Conservation (phyloP, 1,284 basidiomycete genomes). For the Mycosarcoma mackinlayi region DNA sequence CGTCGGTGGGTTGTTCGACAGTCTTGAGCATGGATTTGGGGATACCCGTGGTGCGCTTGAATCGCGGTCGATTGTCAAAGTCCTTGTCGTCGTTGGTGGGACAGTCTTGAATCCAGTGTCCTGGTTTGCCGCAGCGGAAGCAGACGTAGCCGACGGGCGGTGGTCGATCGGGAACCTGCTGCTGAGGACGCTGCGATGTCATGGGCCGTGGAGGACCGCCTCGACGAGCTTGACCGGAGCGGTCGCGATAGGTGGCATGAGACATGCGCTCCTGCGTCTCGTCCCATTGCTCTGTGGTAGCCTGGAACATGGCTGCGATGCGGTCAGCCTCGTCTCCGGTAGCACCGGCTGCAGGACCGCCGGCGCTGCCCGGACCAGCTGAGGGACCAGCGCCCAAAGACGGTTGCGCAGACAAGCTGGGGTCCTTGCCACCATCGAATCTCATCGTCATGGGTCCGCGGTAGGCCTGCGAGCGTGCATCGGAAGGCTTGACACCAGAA, state of each 20-base stretch:
- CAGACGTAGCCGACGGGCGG: conserved; percentile 88
- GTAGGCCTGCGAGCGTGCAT: conserved; percentile 23
- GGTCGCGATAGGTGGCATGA: conserved; percentile 70
- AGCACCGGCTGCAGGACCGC: conserved; percentile 19
- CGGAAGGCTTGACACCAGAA: conserved; percentile 24
- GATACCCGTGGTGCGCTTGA: conserved; percentile 97
- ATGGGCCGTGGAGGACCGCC: conserved; percentile 55
- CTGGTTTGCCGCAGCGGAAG: conserved; percentile 94
- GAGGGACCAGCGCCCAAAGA: background rate
- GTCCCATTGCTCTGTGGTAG: conserved; percentile 90
- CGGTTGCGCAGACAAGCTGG: conserved; percentile 5
- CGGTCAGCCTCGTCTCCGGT: conserved; percentile 58
- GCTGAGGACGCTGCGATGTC: conserved; percentile 33
- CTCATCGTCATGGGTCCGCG: conserved; percentile 79
- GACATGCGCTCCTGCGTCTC: conserved; percentile 97
- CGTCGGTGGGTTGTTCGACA: conserved; percentile 76
- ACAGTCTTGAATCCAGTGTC: conserved; percentile 98
- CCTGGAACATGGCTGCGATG: conserved; percentile 94
- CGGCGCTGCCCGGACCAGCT: background rate
- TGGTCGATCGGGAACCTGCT: conserved; percentile 52
- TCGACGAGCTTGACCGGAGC: conserved; percentile 56
- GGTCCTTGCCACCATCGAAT: conserved; percentile 74
- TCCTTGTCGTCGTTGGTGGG: conserved; percentile 96
- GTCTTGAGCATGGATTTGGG: conserved; percentile 96
- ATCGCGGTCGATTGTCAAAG: conserved; percentile 90